phyloP scores from a whole-genome alignment of 2,329 filamentous ascomycete genomes.

The Neofusicoccum umdonicola region DNA sequence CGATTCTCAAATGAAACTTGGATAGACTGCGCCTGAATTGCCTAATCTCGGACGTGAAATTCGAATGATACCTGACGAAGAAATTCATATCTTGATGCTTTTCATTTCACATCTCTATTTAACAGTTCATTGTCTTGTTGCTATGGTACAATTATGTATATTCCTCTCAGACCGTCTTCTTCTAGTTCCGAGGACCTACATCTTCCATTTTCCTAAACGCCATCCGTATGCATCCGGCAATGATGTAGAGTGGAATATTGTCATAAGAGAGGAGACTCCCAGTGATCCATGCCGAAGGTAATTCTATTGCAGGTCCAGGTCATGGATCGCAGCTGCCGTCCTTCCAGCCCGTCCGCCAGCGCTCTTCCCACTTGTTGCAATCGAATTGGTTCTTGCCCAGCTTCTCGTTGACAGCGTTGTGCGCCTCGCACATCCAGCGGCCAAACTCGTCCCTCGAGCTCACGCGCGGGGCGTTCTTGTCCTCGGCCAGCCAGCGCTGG shows the following conservation, averaged over 20 bases:
- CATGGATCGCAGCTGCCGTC: constrained; percentile 62
- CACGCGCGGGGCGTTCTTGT: constrained; percentile 62
- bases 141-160: neutral
- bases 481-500: constrained; percentile 69
- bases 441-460: constrained; percentile 67
- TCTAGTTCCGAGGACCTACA: neutral
- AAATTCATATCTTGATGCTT: neutral
- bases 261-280: neutral
- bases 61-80: too few species aligned
- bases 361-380: constrained; percentile 85
- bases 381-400: constrained; percentile 89
- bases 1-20: constrained; percentile 8
- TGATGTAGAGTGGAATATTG: neutral
- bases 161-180: neutral
- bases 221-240: neutral
- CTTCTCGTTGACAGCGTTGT: constrained; percentile 86
- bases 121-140: neutral
- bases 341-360: constrained; percentile 88
- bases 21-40: neutral
- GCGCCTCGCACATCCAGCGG: constrained; percentile 78
- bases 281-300: too few species aligned
- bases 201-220: neutral
- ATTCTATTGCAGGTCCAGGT: neutral
- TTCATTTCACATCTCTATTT: too few species aligned
- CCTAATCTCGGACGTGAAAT: too few species aligned